These are phyloP conservation scores for Phytomonas sp. DNA, from an alignment of 208 protist species.

Conservation along the genomic window DNA sequence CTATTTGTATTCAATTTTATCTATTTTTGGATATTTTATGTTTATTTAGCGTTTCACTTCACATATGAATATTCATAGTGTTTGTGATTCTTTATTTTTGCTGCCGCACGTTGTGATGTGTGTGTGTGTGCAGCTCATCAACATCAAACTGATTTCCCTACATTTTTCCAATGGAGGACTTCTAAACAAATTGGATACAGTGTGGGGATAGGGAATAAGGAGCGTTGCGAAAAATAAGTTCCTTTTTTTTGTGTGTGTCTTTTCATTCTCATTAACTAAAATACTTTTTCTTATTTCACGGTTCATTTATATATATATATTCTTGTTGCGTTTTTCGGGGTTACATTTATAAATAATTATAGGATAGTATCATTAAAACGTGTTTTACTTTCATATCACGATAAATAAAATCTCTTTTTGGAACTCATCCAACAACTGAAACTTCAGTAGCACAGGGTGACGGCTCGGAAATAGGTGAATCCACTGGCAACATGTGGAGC, in stretches of 20 bases:
- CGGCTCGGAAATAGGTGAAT: background rate
- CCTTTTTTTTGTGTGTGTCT: background rate
- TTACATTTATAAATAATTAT: background rate
- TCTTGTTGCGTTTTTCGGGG: background rate
- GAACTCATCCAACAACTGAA: background rate
- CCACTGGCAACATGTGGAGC: constrained; percentile 12
- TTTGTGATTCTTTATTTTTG: background rate
- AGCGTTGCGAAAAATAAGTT: background rate
- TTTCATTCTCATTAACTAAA: background rate
- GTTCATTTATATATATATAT: background rate
- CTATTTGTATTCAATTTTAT: background rate
- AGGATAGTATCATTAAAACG: background rate
- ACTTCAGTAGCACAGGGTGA: background rate
- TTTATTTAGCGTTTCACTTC: background rate
- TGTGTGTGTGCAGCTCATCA: background rate
- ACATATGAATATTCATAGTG: background rate
- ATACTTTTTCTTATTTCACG: background rate
- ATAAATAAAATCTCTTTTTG: background rate
- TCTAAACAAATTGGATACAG: background rate
- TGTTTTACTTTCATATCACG: background rate
- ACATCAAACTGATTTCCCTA: background rate
- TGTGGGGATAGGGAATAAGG: background rate
- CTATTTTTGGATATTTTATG: background rate
- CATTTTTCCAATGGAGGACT: background rate
- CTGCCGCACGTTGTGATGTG: background rate